Conservation (phyloP, 345 rosid genomes). For the Aurinia saxatilis region DNA sequence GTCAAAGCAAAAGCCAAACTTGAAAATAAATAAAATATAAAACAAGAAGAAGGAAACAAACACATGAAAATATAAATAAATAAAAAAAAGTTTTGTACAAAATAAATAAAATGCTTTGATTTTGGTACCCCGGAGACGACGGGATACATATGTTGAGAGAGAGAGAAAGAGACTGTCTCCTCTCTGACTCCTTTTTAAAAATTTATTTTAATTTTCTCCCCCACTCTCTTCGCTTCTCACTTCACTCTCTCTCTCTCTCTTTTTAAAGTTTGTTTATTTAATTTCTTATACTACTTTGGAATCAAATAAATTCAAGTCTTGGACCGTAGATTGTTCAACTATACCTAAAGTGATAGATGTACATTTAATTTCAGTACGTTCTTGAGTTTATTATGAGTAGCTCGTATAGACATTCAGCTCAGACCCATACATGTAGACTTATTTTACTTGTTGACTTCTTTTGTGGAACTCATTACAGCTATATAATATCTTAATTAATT, state of each 20-base stretch:
- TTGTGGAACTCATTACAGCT: not conserved
- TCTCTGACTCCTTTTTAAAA: constrained; percentile 29
- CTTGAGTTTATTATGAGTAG: constrained; percentile 16
- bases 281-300: constrained; percentile 16
- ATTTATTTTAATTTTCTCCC: not conserved
- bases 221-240: constrained; percentile 24
- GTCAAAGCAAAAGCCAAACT: constrained; percentile 42
- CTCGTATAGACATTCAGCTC: constrained; percentile 14
- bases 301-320: constrained; percentile 24
- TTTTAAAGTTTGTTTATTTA: not conserved
- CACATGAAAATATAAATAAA: not conserved
- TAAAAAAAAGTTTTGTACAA: not conserved
- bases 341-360: constrained; percentile 9
- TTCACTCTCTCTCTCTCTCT: constrained; percentile 5
- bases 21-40: constrained; percentile 1
- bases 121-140: constrained; percentile 57
- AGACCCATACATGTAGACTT: not conserved
- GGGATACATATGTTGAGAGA: constrained; percentile 41
- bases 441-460: constrained; percentile 1
- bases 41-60: constrained; percentile 9
- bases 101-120: constrained; percentile 21
- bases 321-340: constrained; percentile 23
- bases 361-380: constrained; percentile 20
- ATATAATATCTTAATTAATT: not conserved
- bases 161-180: constrained; percentile 35